Conservation (phyloP, 1,139 yeast genomes). For the Pichia sp. region DNA sequence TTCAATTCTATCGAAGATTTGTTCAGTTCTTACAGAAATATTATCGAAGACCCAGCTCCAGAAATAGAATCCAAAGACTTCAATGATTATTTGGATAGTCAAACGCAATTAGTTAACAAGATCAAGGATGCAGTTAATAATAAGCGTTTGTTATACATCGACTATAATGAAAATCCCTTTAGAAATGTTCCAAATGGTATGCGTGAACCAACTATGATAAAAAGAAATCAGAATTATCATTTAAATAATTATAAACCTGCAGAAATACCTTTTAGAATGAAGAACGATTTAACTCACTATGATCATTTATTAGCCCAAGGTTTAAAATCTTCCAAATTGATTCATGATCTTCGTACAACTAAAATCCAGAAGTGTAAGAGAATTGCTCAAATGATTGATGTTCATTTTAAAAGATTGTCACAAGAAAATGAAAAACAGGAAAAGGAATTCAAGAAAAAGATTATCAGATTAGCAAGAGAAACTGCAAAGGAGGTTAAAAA, state of each 20-base stretch:
- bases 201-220: conserved; percentile 36
- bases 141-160: conserved; percentile 46
- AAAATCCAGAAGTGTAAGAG: conserved; percentile 71
- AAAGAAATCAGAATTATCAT: conserved; percentile 29
- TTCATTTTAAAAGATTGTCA: conserved; percentile 78
- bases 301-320: conserved; percentile 83
- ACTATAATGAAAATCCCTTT: conserved; percentile 35
- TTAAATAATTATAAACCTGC: conserved; percentile 37
- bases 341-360: conserved; percentile 63
- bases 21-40: conserved; percentile 48
- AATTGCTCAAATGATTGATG: conserved; percentile 80
- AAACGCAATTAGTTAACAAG: conserved; percentile 40
- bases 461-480: conserved; percentile 68
- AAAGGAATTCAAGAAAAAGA: conserved; percentile 66
- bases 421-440: conserved; percentile 86
- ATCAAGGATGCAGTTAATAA: conserved; percentile 54
- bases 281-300: conserved; percentile 50
- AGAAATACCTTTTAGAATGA: conserved; percentile 42
- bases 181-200: conserved; percentile 32
- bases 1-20: conserved; percentile 41
- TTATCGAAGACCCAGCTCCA: conserved; percentile 51
- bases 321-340: conserved; percentile 63
- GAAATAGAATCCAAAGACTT: conserved; percentile 43
- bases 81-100: conserved; percentile 47
- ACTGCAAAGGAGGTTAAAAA: conserved; percentile 84